Percentiles rank a stretch among this genome's conserved stretches.
Conservation (phyloP, 306 rosid species). For the Ziziphus jujuba region DNA sequence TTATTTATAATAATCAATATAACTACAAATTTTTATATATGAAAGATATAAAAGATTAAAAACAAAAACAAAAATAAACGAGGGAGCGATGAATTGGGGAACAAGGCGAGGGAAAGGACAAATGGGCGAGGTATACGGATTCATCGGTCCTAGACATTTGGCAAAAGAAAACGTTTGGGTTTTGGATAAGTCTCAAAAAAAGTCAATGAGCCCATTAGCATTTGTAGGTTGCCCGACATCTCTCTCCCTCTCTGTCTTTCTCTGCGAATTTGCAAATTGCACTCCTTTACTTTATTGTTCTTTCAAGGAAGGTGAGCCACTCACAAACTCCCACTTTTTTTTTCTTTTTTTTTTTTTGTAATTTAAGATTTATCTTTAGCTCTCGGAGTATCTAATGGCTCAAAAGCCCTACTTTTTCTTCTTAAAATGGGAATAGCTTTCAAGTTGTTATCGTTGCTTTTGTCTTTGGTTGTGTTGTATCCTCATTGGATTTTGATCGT, state of each 20-base stretch:
- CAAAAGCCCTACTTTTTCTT: background rate
- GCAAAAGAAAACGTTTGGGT: background rate
- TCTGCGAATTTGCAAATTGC: conserved; percentile 21
- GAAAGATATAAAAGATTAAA: too few relatives aligned
- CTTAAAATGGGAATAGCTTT: conserved; percentile 2
- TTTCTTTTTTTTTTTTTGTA: background rate
- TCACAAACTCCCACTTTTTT: background rate
- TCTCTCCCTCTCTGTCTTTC: background rate
- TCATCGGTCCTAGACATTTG: conserved; percentile 40
- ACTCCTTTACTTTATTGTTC: background rate
- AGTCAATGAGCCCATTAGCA: conserved; percentile 28
- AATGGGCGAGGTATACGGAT: conserved; percentile 1
- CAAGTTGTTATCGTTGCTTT: background rate
- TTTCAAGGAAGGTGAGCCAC: conserved; percentile 15
- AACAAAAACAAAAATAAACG: too few relatives aligned
- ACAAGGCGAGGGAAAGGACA: background rate
- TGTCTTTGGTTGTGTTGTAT: conserved; percentile 14
- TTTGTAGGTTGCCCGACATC: conserved; percentile 19
- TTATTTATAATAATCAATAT: too few relatives aligned
- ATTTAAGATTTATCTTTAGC: background rate
- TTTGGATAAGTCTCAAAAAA: conserved; percentile 43
- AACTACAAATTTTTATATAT: too few relatives aligned
- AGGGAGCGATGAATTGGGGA: too few relatives aligned
- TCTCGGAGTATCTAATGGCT: conserved; percentile 4
- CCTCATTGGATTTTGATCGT: background rate